phyloP scores from a whole-genome alignment of 2,329 filamentous ascomycete species.

The Sphaceloma murrayae region DNA sequence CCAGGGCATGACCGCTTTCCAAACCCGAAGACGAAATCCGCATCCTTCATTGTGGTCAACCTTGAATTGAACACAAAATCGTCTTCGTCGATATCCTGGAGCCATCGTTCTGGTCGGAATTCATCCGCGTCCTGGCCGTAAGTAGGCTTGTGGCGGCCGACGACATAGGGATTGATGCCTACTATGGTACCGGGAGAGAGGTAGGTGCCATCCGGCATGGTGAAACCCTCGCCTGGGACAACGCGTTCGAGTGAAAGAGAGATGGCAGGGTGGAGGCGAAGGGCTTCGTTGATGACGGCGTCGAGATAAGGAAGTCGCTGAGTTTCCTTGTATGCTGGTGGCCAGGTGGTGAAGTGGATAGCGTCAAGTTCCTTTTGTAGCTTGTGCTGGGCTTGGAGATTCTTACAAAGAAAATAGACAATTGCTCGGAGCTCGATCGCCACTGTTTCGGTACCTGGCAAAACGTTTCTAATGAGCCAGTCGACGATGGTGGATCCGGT shows the following conservation, averaged over 20 bases:
- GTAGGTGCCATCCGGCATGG: slow-evolving; percentile 24
- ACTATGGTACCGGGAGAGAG: slow-evolving; percentile 34
- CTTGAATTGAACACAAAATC: not conserved
- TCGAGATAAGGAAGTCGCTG: slow-evolving; percentile 9
- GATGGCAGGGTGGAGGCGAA: slow-evolving; percentile 42
- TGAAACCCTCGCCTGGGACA: slow-evolving; percentile 29
- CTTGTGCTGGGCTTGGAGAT: slow-evolving; percentile 15
- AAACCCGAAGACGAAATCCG: slow-evolving; percentile 11
- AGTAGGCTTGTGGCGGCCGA: slow-evolving; percentile 33
- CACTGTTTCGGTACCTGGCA: slow-evolving; percentile 28
- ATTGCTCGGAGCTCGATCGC: slow-evolving; percentile 24
- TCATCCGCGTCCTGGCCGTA: slow-evolving; percentile 32
- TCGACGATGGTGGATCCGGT: slow-evolving; percentile 25
- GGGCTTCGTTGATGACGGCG: slow-evolving; percentile 41
- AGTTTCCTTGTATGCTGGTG: not conserved
- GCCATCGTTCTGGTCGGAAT: slow-evolving; percentile 39
- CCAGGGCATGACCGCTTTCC: slow-evolving; percentile 15
- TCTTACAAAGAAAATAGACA: slow-evolving; percentile 25
- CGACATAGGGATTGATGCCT: slow-evolving; percentile 37
- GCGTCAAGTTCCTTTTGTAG: not conserved
- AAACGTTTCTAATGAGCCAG: slow-evolving; percentile 15
- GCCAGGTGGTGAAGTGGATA: not conserved
- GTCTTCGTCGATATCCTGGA: slow-evolving; percentile 23
- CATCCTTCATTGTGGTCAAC: not conserved
- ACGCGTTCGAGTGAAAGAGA: slow-evolving; percentile 42